Evolutionary conservation across 306 rosid genomes (phyloP), one percentile per base, ranked within the genome.

Genomic region (Sechiopsis laciniata): DNA sequence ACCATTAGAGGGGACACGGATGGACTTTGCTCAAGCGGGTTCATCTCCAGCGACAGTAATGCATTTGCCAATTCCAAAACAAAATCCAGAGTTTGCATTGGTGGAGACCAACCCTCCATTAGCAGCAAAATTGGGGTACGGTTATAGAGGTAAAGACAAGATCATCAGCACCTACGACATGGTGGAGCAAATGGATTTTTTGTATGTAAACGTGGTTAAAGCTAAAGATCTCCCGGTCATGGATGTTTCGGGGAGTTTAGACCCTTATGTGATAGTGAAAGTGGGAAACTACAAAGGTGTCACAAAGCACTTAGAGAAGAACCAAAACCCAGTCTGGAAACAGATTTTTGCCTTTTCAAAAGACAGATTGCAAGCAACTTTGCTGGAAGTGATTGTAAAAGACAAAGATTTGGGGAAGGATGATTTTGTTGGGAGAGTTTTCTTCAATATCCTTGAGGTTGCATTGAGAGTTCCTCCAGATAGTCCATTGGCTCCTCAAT

Each of bases 401-500:
- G 99, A 94, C 55, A 94, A 89, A 85, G 99, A 94, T 78, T 29
- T 89, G 57, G 86, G 51, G 1, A 94, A 94, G 77, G 99, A 94
- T 77, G 97, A 94, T 84, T 87, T 85, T 76, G 99, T 94, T 75
- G 99, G 99, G 2, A 86, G 84, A 64, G 76, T 85, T 68, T 0
- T 0, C 4, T 85, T 94, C 69, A 96, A 89, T 56, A 87, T 94
- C 16, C 52, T 72, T 1, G 99, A 94, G 55, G 83, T 89, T 46
- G 97, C 97, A 51, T 66, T 86, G 32, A 64, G 96, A 76, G 72
- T 82, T 52, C 99, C 95, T 19, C 99, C 99, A 0, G 99, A 94
- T 71, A 94, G 99, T 46, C 97, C 99, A 9, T 77, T 94, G 69
- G 99, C 99, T 75, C 99, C 99, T 80, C 99, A 91, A 46, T 94